Base-by-base conservation (phyloP, 129 eudicot species). In the Flaveria robusta region DNA sequence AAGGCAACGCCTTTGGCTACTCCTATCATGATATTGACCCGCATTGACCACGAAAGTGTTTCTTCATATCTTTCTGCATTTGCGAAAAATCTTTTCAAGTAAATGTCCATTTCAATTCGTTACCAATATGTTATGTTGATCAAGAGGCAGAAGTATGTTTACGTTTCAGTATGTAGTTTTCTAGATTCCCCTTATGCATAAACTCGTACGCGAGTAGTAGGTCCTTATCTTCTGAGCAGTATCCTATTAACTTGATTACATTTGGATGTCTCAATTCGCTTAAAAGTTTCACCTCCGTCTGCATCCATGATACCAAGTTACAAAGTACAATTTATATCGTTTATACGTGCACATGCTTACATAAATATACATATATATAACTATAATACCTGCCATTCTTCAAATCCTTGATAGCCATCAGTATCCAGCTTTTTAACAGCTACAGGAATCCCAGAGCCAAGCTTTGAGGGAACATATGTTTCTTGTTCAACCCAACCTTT, bases 151-250 rank as follows among this genome's bases (percentile, higher is more conserved):
- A 39, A 10, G 46, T 20, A 64, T 15, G 39, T 67, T 82, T 82
- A 85, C 82, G 49, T 43, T 70, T 76, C 59, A 82, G 68, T 50
- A 85, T 64, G 76, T 75, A 55, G 10, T 49, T 29, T n/a, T 82
- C 86, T 68, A 85, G 60, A 82, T 74, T 55, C 58, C 82, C 79
- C 5, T 75, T 82, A 1, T 39, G 47, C 82, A 82, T 29, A 68
- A 79, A 75, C 75, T 85, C 89, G 13, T 82, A 85, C 37, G 82
- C 82, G 34, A 82, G 84, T 50, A 82, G 74, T 22, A 51, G 77
- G 1, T 79, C 80, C n/a, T 66, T 23, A 54, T 68, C 86, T 85
- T 85, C 78, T 24, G 68, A 42, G 82, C 89, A 85, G 55, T 76
- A 85, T 50, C 89, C 89, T 26, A 85, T 43, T 55, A 85, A 79